Conservation (phyloP, 2,329 filamentous ascomycete species). For the Calonectria pseudoreteaudii region DNA sequence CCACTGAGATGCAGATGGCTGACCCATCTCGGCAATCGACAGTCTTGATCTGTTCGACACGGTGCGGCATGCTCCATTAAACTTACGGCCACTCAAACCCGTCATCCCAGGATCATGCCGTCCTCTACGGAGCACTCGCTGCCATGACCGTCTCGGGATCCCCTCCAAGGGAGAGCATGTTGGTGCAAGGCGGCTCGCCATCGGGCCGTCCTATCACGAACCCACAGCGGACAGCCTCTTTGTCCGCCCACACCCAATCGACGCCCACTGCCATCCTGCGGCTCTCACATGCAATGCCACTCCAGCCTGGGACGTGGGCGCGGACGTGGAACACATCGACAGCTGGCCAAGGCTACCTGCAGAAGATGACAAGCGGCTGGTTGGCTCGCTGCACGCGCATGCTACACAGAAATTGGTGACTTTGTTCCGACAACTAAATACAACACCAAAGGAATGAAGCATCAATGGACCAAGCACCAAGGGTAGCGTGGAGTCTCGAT, state of each 20-base stretch:
- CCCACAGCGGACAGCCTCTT: constrained; percentile 7
- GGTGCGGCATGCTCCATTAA: constrained; percentile 5
- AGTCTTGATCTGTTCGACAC: constrained; percentile 15
- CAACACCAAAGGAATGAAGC: constrained; percentile 2
- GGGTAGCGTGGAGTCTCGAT: not conserved
- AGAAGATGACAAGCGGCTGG: not conserved
- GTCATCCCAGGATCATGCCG: not conserved
- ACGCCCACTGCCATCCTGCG: constrained; percentile 5
- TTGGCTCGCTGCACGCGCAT: not conserved
- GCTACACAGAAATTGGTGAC: not conserved
- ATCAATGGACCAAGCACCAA: not conserved
- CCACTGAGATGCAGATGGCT: constrained; percentile 18
- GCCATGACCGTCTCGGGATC: constrained; percentile 10
- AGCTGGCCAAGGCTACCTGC: not conserved
- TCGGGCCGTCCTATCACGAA: constrained; percentile 32
- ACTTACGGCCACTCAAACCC: constrained; percentile 14
- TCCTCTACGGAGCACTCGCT: not conserved
- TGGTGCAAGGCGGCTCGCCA: constrained; percentile 34
- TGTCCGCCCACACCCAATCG: constrained; percentile 5
- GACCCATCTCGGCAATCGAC: constrained; percentile 22
- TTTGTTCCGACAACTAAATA: not conserved
- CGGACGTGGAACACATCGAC: not conserved
- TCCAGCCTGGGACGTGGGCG: not conserved
- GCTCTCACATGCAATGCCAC: constrained; percentile 22
- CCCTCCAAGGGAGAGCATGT: not conserved